Evolutionary conservation across 2,329 filamentous ascomycete genomes (phyloP).

Genomic region (Mariannaea sp.): DNA sequence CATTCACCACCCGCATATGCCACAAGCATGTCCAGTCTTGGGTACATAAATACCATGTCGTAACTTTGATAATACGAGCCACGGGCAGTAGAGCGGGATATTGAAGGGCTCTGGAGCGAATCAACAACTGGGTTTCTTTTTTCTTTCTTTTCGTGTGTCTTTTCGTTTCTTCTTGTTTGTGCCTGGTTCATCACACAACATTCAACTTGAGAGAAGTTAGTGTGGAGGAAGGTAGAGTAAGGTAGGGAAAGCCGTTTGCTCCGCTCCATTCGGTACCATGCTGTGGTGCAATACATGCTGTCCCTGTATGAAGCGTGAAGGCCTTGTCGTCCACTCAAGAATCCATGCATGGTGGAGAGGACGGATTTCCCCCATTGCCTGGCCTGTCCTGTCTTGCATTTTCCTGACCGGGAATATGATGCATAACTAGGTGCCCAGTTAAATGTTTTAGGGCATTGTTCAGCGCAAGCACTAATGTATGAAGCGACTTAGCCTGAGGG

Average conservation of each 20-base stretch:
- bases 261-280: too few species aligned
- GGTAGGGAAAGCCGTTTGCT: too few species aligned
- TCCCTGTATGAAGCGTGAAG: too few species aligned
- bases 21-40: background rate
- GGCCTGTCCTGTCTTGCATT: conserved; percentile 1
- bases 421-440: background rate
- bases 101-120: background rate
- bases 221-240: too few species aligned
- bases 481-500: background rate
- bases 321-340: too few species aligned
- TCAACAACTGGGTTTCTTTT: background rate
- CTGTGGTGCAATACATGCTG: too few species aligned
- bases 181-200: too few species aligned
- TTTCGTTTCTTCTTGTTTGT: too few species aligned
- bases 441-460: background rate
- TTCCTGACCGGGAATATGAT: background rate
- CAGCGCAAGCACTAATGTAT: background rate
- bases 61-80: background rate
- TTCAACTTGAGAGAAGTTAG: too few species aligned
- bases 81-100: conserved; percentile 2
- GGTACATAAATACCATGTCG: background rate
- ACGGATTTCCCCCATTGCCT: background rate
- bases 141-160: too few species aligned
- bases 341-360: too few species aligned
- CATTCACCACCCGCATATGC: conserved; percentile 1